Evolutionary conservation across 192 early-diverging fungal species (phyloP), one percentile per base, ranked within the genome.

Genomic region (Chytriomyces sp.): DNA sequence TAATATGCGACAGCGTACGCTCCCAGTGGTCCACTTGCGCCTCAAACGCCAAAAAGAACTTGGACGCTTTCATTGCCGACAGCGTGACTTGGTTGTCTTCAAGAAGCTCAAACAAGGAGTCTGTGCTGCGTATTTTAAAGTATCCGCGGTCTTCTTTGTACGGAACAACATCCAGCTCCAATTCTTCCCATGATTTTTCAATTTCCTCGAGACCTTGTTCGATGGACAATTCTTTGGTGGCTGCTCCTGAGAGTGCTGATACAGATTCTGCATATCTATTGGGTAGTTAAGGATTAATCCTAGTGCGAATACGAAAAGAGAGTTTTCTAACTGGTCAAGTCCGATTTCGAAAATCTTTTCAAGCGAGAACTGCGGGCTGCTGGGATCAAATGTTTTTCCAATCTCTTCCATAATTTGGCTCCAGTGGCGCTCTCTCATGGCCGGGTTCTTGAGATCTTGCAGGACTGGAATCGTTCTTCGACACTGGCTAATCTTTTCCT

Each of bases 81-180:
- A 90, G 80, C n/a, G 87, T 83, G 6, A 90, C 89, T 75, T 89
- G 89, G 62, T 87, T 89, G 65, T 90, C 87, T 72, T 90, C 89
- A n/a, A 90, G 71, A 16, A 86, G 70, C 66, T 88, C 85, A 73
- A 88, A 88, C 1, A 90, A 61, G 4, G 80, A 45, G 61, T 90
- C 89, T 11, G 85, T 84, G 78, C 81, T 84, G 43, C 79, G 74
- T 57, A 90, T 78, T 64, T 87, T 88, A 64, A 69, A 86, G 77
- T 88, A 88, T 16, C 86, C 89, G n/a, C 79, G 76, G 50, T 90
- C 86, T 66, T 90, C 89, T 59, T 88, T 89, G 81, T 90, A 90
- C 8, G 89, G 82, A 59, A 86, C 82, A 68, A 90, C 85, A 43
- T 89, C 86, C 6, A 90, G 68, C 18, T 90, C 89, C 5, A 88